phyloP scores from a whole-genome alignment of 306 rosid species.

The Leucaena leucocephala region DNA sequence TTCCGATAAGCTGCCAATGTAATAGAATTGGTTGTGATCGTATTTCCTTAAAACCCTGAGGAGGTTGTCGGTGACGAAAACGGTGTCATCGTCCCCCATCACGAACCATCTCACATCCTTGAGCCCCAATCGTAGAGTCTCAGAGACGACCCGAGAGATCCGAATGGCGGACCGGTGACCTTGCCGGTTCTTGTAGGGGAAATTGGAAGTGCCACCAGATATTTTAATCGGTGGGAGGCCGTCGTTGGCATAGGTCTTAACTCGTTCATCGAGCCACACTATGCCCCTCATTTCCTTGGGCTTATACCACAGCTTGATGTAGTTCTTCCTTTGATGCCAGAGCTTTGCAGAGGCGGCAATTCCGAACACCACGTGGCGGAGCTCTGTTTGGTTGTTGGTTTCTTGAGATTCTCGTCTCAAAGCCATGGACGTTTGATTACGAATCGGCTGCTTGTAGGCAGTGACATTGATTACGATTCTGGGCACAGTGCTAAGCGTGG shows the following conservation, averaged over 20 bases:
- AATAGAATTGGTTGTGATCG: conserved; percentile 74
- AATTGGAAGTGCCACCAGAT: conserved; percentile 72
- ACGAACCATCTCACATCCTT: conserved; percentile 85
- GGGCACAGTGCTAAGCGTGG: background rate
- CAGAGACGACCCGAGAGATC: conserved; percentile 88
- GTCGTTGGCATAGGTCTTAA: conserved; percentile 34
- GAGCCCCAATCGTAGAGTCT: conserved; percentile 72
- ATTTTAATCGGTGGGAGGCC: conserved; percentile 65
- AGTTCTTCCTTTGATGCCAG: conserved; percentile 75
- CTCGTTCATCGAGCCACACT: conserved; percentile 78
- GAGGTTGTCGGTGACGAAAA: conserved; percentile 78
- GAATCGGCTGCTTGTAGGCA: conserved; percentile 6
- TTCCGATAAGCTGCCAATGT: conserved; percentile 88
- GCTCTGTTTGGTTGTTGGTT: conserved; percentile 44
- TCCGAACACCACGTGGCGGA: conserved; percentile 79
- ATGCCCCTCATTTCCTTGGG: conserved; percentile 68
- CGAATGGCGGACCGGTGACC: conserved; percentile 96
- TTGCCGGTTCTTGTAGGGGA: conserved; percentile 64
- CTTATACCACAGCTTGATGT: conserved; percentile 90
- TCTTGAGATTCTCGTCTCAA: conserved; percentile 33
- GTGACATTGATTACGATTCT: conserved; percentile 17
- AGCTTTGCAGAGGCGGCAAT: conserved; percentile 91
- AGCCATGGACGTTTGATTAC: conserved; percentile 10
- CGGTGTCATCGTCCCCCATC: conserved; percentile 99
- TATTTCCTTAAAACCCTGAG: conserved; percentile 67